These are phyloP conservation scores for Ganoderma lucidum DNA, from an alignment of 1,284 basidiomycete genomes.

Conservation along the genomic window DNA sequence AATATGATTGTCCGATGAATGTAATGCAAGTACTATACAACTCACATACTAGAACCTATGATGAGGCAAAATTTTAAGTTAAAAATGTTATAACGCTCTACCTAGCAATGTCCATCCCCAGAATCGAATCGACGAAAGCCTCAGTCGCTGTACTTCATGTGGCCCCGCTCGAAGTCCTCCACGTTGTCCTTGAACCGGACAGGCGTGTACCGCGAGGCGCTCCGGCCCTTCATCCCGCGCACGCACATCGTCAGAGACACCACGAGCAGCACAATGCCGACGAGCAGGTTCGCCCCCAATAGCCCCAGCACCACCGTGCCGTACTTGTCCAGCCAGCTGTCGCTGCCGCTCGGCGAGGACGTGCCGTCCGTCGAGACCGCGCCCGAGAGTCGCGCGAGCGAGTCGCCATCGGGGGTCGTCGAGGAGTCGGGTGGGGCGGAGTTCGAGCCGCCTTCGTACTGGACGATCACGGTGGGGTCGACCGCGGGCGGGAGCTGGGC, in stretches of 20 bases:
- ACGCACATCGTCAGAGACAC: conserved; percentile 22
- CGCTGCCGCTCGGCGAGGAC: background rate
- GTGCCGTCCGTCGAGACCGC: background rate
- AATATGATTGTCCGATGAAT: too few species aligned
- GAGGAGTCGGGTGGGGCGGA: background rate
- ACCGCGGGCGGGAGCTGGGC: conserved; percentile 21
- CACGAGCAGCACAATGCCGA: conserved; percentile 17
- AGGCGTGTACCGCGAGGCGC: conserved; percentile 17
- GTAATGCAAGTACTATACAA: too few species aligned
- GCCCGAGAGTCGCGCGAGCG: too few species aligned
- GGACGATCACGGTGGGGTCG: conserved; percentile 21
- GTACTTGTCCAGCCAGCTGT: conserved; percentile 10
- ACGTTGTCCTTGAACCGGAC: conserved; percentile 20
- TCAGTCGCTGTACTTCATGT: conserved; percentile 16
- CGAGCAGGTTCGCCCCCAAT: conserved; percentile 23
- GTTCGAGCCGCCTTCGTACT: conserved; percentile 3
- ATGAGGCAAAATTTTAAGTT: too few species aligned
- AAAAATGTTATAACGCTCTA: too few species aligned
- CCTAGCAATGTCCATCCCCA: too few species aligned
- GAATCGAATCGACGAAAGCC: too few species aligned
- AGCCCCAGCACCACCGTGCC: conserved; percentile 16
- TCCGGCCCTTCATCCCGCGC: conserved; percentile 23
- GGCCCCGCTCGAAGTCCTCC: conserved; percentile 12
- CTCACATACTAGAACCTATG: too few species aligned
- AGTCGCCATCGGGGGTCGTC: background rate